phyloP scores from a whole-genome alignment of 148 eudicot species.

The Beta vulgaris region DNA sequence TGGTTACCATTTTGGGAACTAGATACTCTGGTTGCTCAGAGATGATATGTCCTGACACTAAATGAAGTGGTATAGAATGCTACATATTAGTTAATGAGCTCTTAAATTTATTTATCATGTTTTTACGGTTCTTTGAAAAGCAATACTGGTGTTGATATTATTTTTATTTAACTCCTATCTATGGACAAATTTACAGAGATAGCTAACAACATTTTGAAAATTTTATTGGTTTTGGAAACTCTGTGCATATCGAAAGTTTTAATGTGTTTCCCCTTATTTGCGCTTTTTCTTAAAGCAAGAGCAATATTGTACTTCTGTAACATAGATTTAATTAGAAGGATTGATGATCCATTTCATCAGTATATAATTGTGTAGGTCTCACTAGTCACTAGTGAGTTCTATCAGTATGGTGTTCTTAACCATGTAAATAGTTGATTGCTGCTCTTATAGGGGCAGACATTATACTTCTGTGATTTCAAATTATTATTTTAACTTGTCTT shows the following conservation, averaged over 20 bases:
- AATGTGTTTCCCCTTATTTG: neutral
- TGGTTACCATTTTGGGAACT: slow-evolving; percentile 1
- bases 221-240: neutral
- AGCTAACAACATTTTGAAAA: neutral
- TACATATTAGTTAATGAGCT: neutral
- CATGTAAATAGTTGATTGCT: neutral
- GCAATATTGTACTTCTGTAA: neutral
- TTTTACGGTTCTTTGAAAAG: neutral
- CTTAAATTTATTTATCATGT: neutral
- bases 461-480: neutral
- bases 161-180: neutral
- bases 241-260: neutral
- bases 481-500: neutral
- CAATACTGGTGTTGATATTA: neutral
- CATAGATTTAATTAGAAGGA: neutral
- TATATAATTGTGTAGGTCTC: neutral
- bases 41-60: neutral
- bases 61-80: too few species aligned
- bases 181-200: neutral
- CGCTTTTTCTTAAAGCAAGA: too few species aligned
- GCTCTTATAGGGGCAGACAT: neutral
- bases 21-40: neutral
- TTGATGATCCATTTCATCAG: neutral
- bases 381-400: neutral
- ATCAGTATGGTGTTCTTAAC: neutral